These are phyloP conservation scores for Giardia muris DNA, from an alignment of 208 protist genomes.

Conservation along the genomic window DNA sequence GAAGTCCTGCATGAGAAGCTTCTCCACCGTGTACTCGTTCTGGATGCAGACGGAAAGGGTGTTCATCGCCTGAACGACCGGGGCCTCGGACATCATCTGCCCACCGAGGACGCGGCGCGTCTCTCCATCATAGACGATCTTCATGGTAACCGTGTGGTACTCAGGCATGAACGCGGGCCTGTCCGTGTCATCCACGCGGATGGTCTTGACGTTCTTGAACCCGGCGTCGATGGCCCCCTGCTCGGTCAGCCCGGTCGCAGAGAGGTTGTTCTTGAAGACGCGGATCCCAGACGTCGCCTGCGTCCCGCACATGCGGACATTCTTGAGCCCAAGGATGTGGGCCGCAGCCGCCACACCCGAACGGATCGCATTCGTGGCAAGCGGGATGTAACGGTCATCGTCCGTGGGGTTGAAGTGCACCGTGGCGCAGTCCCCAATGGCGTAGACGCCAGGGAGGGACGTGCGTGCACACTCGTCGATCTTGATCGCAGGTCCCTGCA, in stretches of 20 bases:
- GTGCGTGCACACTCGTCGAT: conserved; percentile 6
- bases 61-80: neutral
- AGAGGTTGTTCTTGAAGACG: neutral
- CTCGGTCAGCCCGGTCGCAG: neutral
- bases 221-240: neutral
- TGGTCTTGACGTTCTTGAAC: conserved; percentile 7
- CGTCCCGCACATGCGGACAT: neutral
- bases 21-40: neutral
- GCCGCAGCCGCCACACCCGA: neutral
- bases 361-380: conserved; percentile 16
- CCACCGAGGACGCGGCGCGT: neutral
- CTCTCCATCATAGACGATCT: neutral
- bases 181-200: neutral
- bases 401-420: neutral
- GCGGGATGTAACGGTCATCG: neutral
- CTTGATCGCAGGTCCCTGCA: neutral
- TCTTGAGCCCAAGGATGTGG: neutral
- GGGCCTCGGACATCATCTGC: neutral
- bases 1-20: neutral
- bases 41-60: neutral
- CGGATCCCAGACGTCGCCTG: conserved; percentile 9
- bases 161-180: conserved; percentile 25
- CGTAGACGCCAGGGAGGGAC: neutral
- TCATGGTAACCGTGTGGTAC: neutral
- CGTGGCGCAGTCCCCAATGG: conserved; percentile 9